Evolutionary conservation across 352 stramenopile species (phyloP).

Genomic region (Phytopythium oedochilum): DNA sequence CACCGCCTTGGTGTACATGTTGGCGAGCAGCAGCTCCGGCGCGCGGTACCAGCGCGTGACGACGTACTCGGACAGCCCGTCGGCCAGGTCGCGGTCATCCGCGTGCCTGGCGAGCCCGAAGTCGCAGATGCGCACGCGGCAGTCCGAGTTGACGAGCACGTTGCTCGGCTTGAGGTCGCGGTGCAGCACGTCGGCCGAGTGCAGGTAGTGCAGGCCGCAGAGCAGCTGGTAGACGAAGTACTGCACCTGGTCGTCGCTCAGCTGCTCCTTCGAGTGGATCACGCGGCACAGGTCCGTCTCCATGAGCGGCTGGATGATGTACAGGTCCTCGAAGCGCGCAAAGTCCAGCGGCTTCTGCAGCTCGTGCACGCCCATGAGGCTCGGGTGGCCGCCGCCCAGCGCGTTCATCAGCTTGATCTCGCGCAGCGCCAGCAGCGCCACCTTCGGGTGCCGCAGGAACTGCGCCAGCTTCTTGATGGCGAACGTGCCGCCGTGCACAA

Average conservation of each 20-base stretch:
- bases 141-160: constrained; percentile 94
- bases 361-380: constrained; percentile 81
- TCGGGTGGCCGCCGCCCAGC: constrained; percentile 57
- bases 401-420: constrained; percentile 90
- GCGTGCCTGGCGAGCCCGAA: constrained; percentile 84
- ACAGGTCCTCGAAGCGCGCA: constrained; percentile 95
- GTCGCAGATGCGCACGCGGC: constrained; percentile 84
- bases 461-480: constrained; percentile 88
- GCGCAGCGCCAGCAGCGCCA: constrained; percentile 74
- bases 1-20: constrained; percentile 81
- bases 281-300: constrained; percentile 94
- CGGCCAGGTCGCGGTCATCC: constrained; percentile 71
- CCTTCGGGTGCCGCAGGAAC: constrained; percentile 81
- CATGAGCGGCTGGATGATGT: constrained; percentile 98
- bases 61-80: constrained; percentile 91
- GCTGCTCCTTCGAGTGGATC: constrained; percentile 84
- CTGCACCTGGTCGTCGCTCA: constrained; percentile 94
- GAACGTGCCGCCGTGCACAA: constrained; percentile 79
- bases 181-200: constrained; percentile 94
- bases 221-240: constrained; percentile 97
- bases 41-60: constrained; percentile 93
- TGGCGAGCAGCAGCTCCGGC: constrained; percentile 78
- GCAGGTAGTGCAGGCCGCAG: constrained; percentile 94
- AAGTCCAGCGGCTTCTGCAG: constrained; percentile 79
- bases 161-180: constrained; percentile 98